phyloP scores from a whole-genome alignment of 176 grass and related monocot species.

The Musa troglodytarum region DNA sequence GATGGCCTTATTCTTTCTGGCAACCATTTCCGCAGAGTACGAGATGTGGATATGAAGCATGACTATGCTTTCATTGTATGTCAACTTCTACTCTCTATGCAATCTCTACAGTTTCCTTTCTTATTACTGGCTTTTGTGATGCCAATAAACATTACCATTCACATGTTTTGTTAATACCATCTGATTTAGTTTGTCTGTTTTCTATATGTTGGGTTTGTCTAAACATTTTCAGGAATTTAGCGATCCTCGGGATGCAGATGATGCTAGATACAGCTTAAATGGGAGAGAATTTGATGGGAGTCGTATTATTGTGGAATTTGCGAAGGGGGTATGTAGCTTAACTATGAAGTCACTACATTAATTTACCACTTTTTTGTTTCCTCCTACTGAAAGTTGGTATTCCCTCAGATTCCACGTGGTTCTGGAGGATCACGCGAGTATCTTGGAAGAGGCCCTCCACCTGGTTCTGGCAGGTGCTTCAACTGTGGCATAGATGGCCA shows the following conservation, averaged over 20 bases:
- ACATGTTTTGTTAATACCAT: no score
- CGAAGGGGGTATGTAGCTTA: constrained; percentile 58
- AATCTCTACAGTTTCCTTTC: no score
- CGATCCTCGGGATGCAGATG: constrained; percentile 89
- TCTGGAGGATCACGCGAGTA: constrained; percentile 73
- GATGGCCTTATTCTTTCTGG: constrained; percentile 78
- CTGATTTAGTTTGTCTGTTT: not conserved
- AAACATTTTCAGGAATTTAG: constrained; percentile 59
- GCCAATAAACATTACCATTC: no score
- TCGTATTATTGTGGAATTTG: constrained; percentile 84
- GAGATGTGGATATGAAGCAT: constrained; percentile 99
- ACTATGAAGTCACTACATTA: no score
- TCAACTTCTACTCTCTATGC: not conserved
- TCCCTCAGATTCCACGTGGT: constrained; percentile 50
- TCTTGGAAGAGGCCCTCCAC: constrained; percentile 73
- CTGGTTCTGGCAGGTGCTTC: constrained; percentile 87
- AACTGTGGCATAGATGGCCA: constrained; percentile 97
- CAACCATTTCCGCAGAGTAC: constrained; percentile 94
- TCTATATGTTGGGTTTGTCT: not conserved
- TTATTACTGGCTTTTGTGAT: no score
- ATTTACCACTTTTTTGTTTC: no score
- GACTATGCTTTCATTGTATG: constrained; percentile 99
- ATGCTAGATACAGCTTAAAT: constrained; percentile 79
- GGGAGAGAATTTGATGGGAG: constrained; percentile 91
- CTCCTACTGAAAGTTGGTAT: no score